Base-by-base conservation (phyloP, 345 rosid species). In the Citrus inodora region DNA sequence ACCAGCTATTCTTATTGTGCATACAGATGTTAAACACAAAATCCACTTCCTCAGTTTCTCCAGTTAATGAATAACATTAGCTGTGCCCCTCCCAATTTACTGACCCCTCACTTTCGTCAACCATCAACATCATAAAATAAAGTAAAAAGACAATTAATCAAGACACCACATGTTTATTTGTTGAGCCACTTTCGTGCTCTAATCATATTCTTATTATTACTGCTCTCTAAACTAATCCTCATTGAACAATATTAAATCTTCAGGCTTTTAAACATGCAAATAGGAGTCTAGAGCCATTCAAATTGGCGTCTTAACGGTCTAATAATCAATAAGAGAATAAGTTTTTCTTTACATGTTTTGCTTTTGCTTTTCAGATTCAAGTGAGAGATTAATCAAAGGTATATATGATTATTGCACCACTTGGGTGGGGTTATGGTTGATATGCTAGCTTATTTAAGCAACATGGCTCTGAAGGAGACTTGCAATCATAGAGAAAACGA, bases 401-500 rank as follows among this genome's bases (percentile, higher is more conserved):
- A 13, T 46, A 6, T 73, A 71, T 81, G 80, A 88, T 83, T 82
- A 88, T 83, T 82, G 87, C 63, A 75, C 38, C 67, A 71, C 55
- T 84, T 68, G 78, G 79, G 83, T 78, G 81, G 74, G 80, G 82
- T 85, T 82, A 68, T 82, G 66, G 86, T 82, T 82, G 89, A 81
- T 46, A 13, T 79, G 87, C 77, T 13, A 85, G 74, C 79, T 83
- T 72, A 85, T 84, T 86, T 63, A 81, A 79, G 82, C 58, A 80
- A 87, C 86, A 86, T 87, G 79, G 80, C 74, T 60, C 17, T 82
- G 93, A 87, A 80, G 84, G 84, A 76, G 90, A 86, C 86, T 38
- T 61, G 25, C 89, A 88, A 87, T 88, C 86, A 88, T 85, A 66
- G 82, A 87, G 87, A 84, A 86, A 81, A 80, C 79, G 90, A 88